phyloP scores from a whole-genome alignment of 192 early-diverging fungal genomes.

The Coemansia sp. region DNA sequence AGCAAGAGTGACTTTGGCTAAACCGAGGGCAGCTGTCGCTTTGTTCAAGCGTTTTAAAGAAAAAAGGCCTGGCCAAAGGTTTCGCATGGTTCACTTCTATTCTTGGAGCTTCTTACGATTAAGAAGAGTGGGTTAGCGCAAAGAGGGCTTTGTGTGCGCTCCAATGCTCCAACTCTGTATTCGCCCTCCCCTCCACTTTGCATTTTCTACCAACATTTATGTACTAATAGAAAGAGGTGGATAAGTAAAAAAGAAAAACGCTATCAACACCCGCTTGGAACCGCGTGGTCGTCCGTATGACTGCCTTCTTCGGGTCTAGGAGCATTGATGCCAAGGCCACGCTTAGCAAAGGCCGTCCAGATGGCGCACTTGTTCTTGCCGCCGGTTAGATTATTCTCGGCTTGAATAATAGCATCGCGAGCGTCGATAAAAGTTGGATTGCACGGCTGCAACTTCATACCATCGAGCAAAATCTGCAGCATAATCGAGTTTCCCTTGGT shows the following conservation, averaged over 20 bases:
- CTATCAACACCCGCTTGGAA: conserved; percentile 26
- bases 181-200: background rate
- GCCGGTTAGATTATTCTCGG: conserved; percentile 54
- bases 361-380: conserved; percentile 59
- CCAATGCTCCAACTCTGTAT: background rate
- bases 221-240: background rate
- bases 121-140: too few relatives aligned
- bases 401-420: conserved; percentile 63
- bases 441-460: conserved; percentile 66
- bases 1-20: background rate
- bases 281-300: conserved; percentile 26
- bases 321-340: conserved; percentile 57
- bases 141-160: background rate
- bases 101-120: too few relatives aligned
- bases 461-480: conserved; percentile 58
- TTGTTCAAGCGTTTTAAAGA: background rate
- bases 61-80: background rate
- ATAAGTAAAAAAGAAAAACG: background rate
- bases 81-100: background rate
- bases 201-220: background rate
- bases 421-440: conserved; percentile 63
- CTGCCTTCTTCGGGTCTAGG: background rate
- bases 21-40: too few relatives aligned
- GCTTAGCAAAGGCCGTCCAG: conserved; percentile 67
- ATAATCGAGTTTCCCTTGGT: conserved; percentile 55